A percentile compares a stretch with the other conserved stretches of the same genome.
Conservation (phyloP, 345 rosid species). For the Gossypium mustelinum region DNA sequence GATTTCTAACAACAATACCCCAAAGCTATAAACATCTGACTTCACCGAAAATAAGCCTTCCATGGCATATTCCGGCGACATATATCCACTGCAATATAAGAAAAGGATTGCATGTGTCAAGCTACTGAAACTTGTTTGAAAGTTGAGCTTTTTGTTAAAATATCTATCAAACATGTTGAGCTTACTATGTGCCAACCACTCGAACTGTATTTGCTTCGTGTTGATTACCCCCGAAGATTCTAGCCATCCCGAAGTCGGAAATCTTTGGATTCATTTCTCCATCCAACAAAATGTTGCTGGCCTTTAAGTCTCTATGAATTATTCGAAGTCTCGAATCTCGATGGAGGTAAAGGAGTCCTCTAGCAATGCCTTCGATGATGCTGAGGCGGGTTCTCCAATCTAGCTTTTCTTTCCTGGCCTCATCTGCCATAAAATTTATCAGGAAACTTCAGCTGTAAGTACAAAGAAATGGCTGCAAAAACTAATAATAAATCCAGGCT, state of each 20-base stretch:
- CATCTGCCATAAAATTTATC: conserved; percentile 32
- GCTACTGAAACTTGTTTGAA: background rate
- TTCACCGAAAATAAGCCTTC: conserved; percentile 65
- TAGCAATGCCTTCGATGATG: conserved; percentile 69
- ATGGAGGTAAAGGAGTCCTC: conserved; percentile 72
- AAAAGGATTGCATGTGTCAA: background rate
- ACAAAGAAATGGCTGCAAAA: background rate
- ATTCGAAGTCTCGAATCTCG: conserved; percentile 66
- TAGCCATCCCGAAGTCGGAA: conserved; percentile 73
- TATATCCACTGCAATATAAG: conserved; percentile 49
- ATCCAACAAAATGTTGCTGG: conserved; percentile 67
- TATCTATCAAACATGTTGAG: background rate
- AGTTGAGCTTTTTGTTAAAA: background rate
- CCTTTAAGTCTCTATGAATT: conserved; percentile 66
- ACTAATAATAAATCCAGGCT: background rate
- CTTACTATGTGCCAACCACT: conserved; percentile 69
- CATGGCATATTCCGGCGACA: conserved; percentile 81
- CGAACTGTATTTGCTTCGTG: conserved; percentile 53
- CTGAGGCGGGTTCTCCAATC: conserved; percentile 51
- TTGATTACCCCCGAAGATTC: conserved; percentile 50
- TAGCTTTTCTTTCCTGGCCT: conserved; percentile 33
- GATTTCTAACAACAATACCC: conserved; percentile 61
- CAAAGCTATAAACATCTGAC: conserved; percentile 69
- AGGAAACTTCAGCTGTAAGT: background rate
- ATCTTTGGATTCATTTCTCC: conserved; percentile 71